phyloP scores from a whole-genome alignment of 2,329 filamentous ascomycete genomes.

The Calonectria pseudoturangicola region DNA sequence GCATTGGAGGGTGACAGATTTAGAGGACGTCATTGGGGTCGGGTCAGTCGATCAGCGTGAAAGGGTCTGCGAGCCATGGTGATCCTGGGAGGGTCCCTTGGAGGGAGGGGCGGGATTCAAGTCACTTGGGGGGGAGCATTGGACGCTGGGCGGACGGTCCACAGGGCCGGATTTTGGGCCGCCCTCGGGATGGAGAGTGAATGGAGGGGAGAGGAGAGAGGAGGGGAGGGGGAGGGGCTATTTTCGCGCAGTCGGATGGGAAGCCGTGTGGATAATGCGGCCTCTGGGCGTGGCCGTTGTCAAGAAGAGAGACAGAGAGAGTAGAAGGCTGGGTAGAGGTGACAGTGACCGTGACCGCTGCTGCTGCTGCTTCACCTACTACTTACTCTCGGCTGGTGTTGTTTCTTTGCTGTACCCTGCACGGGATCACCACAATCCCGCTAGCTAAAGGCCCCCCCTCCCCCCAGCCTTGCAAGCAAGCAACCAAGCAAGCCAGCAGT shows the following conservation, averaged over 20 bases:
- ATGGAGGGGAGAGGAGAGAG: constrained; percentile 5
- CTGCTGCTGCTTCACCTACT: no score
- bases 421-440: not conserved
- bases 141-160: constrained; percentile 39
- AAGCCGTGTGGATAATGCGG: constrained; percentile 2
- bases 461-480: not conserved
- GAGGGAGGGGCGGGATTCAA: constrained; percentile 24
- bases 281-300: constrained; percentile 10
- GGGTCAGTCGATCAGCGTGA: constrained; percentile 35
- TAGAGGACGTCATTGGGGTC: constrained; percentile 29
- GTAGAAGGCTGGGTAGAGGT: not conserved
- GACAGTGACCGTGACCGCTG: not conserved
- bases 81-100: constrained; percentile 31
- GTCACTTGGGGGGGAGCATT: constrained; percentile 31
- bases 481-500: no score
- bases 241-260: not conserved
- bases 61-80: constrained; percentile 31
- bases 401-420: constrained; percentile 16
- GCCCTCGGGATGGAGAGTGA: constrained; percentile 39
- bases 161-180: constrained; percentile 51
- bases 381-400: not conserved
- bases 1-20: constrained; percentile 21
- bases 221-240: constrained; percentile 5
- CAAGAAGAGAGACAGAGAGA: not conserved
- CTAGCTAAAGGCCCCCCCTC: not conserved